Base-by-base conservation (phyloP, 139 green algal species). In the Tetradesmus lagerheimii region DNA sequence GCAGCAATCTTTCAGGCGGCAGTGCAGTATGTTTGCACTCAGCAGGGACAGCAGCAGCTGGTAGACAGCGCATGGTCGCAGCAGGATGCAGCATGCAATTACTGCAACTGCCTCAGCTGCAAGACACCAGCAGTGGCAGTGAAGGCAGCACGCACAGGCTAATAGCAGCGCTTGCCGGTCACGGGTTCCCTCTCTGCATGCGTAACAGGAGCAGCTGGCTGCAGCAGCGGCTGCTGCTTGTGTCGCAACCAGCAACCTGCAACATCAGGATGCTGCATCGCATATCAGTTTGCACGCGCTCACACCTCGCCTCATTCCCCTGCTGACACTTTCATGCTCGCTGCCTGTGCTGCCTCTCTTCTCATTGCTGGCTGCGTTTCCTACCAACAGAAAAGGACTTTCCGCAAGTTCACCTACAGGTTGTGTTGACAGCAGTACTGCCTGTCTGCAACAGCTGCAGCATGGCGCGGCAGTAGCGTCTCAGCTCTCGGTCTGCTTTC, bases 341-440 rank as follows among this genome's bases (percentile, higher is more conserved):
- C 23, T 35, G 4, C n/a, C 67, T 78, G n/a, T 38, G 67, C 67
- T 78, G 41, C 41, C 67, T 41, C 47, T 78, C n/a, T n/a, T n/a
- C n/a, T n/a, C n/a, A n/a, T n/a, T n/a, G n/a, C n/a, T n/a, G n/a
- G 45, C n/a, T 86, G n/a, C 47, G 23, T 12, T 53, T 35, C 4
- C 18, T 62, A 31, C 67, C 53, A 16, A 67, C 35, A 67, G 79
- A 47, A 86, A 96, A 67, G 91, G 31, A 91, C 91, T 34, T 97
- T 97, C 93, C 92, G 91, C 78, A 98, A 97, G 94, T 98, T 98
- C 92, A 96, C 93, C 43, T 93, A 90, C 81, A 83, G 77, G 67
- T 53, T n/a, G 34, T 14, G 67, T 5, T 39, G 82, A 9, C 35
- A 41, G 45, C 29, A 34, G 43, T 18, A n/a, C 18, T 25, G 23